phyloP scores from a whole-genome alignment of 805 yeast species.

The Torulaspora microellipsoides region DNA sequence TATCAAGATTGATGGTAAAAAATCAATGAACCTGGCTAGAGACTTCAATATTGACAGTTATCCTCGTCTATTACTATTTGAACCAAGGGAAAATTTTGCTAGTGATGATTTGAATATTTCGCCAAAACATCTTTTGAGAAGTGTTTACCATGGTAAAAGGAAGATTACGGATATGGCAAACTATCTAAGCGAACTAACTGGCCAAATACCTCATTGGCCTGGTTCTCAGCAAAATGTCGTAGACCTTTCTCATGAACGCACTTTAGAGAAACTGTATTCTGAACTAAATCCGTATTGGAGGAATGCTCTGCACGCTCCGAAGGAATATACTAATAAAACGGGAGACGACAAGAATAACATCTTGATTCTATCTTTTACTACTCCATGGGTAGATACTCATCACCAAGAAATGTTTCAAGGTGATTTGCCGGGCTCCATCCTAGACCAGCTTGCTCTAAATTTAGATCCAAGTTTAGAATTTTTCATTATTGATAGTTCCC shows the following conservation, averaged over 20 bases:
- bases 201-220: conserved; percentile 10
- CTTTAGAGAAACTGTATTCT: background rate
- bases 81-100: conserved; percentile 23
- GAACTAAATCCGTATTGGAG: conserved; percentile 1
- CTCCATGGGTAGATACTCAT: conserved; percentile 36
- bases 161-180: conserved; percentile 32
- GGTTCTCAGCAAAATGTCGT: background rate
- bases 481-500: conserved; percentile 34
- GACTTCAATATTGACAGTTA: conserved; percentile 41
- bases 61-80: conserved; percentile 48
- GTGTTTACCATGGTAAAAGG: conserved; percentile 36
- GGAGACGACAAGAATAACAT: conserved; percentile 9
- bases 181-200: conserved; percentile 25
- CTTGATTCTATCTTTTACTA: conserved; percentile 33
- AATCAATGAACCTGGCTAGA: conserved; percentile 35
- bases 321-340: too few species aligned
- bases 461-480: conserved; percentile 18
- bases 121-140: conserved; percentile 26
- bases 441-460: conserved; percentile 30
- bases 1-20: conserved; percentile 35
- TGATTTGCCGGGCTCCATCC: conserved; percentile 33
- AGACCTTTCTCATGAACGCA: background rate
- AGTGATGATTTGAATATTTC: background rate
- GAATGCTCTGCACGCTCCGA: background rate
- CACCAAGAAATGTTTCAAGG: conserved; percentile 18